phyloP scores from a whole-genome alignment of 257 asterid genomes.

The Solanum boliviense region DNA sequence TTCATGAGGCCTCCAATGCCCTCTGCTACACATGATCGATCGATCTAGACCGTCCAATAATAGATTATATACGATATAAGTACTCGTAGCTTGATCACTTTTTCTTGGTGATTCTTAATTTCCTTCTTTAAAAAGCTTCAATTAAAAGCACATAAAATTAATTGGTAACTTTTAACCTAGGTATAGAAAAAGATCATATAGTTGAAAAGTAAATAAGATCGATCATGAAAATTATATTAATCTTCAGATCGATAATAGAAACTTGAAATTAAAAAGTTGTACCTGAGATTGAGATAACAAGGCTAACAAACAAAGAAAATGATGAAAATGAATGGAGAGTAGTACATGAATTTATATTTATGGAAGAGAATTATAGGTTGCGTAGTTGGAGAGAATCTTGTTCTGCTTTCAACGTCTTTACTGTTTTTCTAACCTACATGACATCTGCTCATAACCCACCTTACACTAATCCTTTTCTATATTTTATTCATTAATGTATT shows the following conservation, averaged over 20 bases:
- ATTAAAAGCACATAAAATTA: not conserved
- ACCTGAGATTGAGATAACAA: not conserved
- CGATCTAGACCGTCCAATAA: not conserved
- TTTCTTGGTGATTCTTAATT: not conserved
- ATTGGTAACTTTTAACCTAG: not conserved
- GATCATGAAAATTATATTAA: not conserved
- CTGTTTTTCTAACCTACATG: conserved; percentile 44
- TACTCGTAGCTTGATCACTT: not conserved
- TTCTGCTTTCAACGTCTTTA: conserved; percentile 46
- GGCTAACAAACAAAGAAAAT: not conserved
- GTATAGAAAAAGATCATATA: not conserved
- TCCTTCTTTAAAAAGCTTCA: not conserved
- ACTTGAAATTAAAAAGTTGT: not conserved
- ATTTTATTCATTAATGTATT: not conserved
- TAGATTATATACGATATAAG: not conserved
- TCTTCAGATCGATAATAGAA: not conserved
- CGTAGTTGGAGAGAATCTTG: conserved; percentile 41
- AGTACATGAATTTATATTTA: not conserved
- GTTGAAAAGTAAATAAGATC: too few species aligned
- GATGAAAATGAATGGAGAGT: not conserved
- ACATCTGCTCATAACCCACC: conserved; percentile 41
- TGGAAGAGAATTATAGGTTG: conserved; percentile 18
- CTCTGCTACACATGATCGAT: conserved; percentile 44
- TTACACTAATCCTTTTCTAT: not conserved
- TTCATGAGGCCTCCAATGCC: conserved; percentile 95